Base-by-base conservation (phyloP, 2,329 filamentous ascomycete species). In the Aspergillus hiratsukae region DNA sequence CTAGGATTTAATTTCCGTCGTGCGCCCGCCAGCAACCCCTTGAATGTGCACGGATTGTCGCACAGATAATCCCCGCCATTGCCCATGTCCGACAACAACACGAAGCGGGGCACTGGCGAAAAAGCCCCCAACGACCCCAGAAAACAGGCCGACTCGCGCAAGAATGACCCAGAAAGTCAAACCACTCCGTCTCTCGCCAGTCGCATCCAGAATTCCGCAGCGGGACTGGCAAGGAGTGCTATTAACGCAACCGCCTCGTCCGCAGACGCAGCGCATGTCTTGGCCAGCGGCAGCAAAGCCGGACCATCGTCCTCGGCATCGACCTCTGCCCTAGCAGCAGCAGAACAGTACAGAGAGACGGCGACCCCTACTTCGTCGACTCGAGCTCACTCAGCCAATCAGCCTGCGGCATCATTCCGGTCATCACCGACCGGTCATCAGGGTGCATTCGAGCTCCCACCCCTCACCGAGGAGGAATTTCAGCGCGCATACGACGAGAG, bases 141-240 rank as follows among this genome's bases (percentile, higher is more conserved):
- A 41, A 56, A 50, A 43, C 49, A 57, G 28, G 21, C 49, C 48
- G 57, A 59, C 23, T 28, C 49, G 21, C 21, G 55, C 27, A 49
- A 35, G 28, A 48, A 56, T 25, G 27, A 51, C 45, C 52, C 55
- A 31, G 49, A 53, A 25, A 49, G 61, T 37, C 59, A 64, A 58
- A 54, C 57, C 25, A 49, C 54, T 19, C 58, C 57, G 21, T 71
- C 69, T 17, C 54, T 75, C 17, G 51, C 68, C 17, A 53, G 45
- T 52, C 64, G 65, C 27, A 69, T 70, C 45, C 67, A 70, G 53
- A 63, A 65, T 50, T 77, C 75, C 27, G 75, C 75, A 29, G 66
- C 62, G 11, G 65, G 67, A 0, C 67, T 77, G 29, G 60, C 72
- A 23, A 65, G 66, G 23, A 69, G 67, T 59, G 61, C 67, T n/a